A percentile compares a stretch with the other conserved stretches of the same genome.
Conservation (phyloP, 345 rosid genomes). For the Rhizophora apiculata region DNA sequence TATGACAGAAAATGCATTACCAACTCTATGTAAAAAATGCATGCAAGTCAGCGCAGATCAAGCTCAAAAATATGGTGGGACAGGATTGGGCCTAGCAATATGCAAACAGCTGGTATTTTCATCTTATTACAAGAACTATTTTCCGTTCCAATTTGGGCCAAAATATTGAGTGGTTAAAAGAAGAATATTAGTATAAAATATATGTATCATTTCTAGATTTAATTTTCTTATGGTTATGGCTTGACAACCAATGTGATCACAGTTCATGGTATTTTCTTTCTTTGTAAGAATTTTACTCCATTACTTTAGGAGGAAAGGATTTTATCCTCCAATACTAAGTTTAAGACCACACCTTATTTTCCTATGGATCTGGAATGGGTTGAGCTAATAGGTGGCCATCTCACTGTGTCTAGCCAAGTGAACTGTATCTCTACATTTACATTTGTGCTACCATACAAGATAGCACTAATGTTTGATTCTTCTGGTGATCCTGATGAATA, state of each 20-base stretch:
- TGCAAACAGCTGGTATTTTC: constrained; percentile 85
- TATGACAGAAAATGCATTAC: too few species aligned
- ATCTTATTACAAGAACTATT: constrained; percentile 3
- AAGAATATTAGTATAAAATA: too few species aligned
- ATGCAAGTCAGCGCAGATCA: too few species aligned
- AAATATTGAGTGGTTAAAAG: too few species aligned
- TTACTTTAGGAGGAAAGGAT: too few species aligned
- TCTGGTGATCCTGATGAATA: too few species aligned
- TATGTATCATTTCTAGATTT: too few species aligned
- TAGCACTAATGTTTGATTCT: too few species aligned
- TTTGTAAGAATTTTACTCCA: not conserved
- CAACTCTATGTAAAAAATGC: too few species aligned
- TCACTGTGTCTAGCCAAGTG: constrained; percentile 80
- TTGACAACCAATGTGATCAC: too few species aligned
- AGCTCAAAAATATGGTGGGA: constrained; percentile 95
- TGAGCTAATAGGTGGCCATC: constrained; percentile 91
- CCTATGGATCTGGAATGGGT: constrained; percentile 42
- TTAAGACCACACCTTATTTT: constrained; percentile 7
- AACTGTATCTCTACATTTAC: constrained; percentile 77
- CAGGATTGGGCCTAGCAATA: constrained; percentile 93
- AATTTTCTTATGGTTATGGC: too few species aligned
- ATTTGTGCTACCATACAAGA: constrained; percentile 62
- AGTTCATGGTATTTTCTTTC: too few species aligned
- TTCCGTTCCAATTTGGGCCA: not conserved
- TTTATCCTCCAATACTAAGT: not conserved